These are phyloP conservation scores for Cytospora schulzeri DNA, from an alignment of 2,329 filamentous ascomycete genomes.

Conservation along the genomic window DNA sequence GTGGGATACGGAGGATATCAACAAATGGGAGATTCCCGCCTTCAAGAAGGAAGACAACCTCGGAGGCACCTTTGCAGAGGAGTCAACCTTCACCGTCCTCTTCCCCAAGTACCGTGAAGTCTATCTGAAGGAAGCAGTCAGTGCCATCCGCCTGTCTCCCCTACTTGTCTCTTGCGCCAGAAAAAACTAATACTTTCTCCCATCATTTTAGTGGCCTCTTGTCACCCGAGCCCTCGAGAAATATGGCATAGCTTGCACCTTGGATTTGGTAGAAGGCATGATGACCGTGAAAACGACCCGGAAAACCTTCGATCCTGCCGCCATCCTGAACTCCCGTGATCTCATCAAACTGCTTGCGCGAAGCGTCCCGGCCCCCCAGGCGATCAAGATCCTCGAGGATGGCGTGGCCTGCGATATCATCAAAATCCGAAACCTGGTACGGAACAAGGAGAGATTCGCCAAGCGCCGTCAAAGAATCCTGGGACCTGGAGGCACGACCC, in stretches of 20 bases:
- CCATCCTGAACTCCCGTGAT: conserved; percentile 91
- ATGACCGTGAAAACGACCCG: conserved; percentile 97
- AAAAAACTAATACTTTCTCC: conserved; percentile 22
- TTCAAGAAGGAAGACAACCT: conserved; percentile 86
- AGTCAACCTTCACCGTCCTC: conserved; percentile 83
- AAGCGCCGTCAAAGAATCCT: conserved; percentile 92
- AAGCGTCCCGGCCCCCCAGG: conserved; percentile 90
- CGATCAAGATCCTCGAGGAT: conserved; percentile 92
- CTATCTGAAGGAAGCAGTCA: conserved; percentile 76
- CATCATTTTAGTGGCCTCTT: conserved; percentile 69
- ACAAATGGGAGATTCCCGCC: conserved; percentile 91
- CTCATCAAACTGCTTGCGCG: conserved; percentile 90
- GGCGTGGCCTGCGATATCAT: conserved; percentile 91
- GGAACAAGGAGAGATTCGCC: conserved; percentile 93
- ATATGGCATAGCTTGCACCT: conserved; percentile 82
- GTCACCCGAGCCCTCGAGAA: conserved; percentile 87
- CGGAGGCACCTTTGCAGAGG: conserved; percentile 85
- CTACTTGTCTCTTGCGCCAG: background rate
- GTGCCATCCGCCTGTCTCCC: background rate
- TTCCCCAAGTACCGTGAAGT: conserved; percentile 97
- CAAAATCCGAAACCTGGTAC: conserved; percentile 87
- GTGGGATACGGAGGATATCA: conserved; percentile 95
- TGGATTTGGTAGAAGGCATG: conserved; percentile 92
- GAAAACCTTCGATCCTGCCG: conserved; percentile 77
- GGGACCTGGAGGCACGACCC: conserved; percentile 85